A percentile compares a stretch with the other conserved stretches of the same genome.
Evolutionary conservation across 2,329 filamentous ascomycete genomes (phyloP).

Genomic region (Aspergillus sp.): DNA sequence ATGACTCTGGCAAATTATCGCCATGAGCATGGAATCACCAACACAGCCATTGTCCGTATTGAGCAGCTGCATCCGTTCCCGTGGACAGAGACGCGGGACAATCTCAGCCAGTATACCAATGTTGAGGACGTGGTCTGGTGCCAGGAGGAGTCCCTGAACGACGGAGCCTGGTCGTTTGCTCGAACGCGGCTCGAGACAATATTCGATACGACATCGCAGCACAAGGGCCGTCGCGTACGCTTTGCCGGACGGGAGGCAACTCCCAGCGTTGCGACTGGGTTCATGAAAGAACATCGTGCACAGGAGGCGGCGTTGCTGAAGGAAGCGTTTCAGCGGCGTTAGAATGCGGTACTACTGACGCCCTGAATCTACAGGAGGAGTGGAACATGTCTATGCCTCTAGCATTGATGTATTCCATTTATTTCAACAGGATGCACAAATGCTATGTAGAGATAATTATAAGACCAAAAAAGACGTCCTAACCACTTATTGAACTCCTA

Average conservation of each 20-base stretch:
- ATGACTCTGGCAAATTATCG: neutral
- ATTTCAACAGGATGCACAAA: neutral
- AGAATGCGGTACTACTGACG: no score
- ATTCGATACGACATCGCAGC: neutral
- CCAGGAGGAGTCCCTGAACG: constrained; percentile 4
- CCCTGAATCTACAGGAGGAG: no score
- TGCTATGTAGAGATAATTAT: constrained; percentile 3
- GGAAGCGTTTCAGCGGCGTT: neutral
- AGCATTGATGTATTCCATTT: constrained; percentile 9
- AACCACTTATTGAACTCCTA: constrained; percentile 31
- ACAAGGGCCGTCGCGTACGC: neutral
- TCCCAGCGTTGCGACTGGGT: neutral
- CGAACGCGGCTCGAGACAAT: neutral
- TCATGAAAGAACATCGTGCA: neutral
- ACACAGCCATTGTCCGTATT: neutral
- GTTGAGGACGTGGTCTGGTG: neutral
- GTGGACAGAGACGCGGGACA: neutral
- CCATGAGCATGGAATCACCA: neutral
- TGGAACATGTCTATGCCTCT: neutral
- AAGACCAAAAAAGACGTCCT: constrained; percentile 14
- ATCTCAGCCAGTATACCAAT: neutral
- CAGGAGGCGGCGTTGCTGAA: neutral
- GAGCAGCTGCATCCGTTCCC: constrained; percentile 3
- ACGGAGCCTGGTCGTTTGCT: neutral
- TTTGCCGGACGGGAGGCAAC: neutral